Conservation (phyloP, 2,329 filamentous ascomycete genomes). For the Calonectria ilicicola region DNA sequence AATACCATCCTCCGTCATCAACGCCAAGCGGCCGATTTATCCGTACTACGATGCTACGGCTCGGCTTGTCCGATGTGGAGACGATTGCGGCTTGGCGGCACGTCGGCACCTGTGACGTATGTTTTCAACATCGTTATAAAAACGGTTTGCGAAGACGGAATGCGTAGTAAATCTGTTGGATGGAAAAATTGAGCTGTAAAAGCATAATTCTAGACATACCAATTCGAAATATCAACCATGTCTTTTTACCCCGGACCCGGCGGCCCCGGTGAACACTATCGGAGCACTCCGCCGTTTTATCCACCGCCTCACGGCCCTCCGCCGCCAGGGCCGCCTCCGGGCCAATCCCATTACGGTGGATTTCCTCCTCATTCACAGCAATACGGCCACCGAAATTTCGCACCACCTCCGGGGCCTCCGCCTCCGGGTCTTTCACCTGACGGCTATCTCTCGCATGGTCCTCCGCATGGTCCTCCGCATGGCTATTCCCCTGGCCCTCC, state of each 20-base stretch:
- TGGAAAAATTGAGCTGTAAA: not conserved
- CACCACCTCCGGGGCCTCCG: conserved; percentile 41
- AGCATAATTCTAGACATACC: not conserved
- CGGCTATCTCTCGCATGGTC: not conserved
- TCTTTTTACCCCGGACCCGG: conserved; percentile 56
- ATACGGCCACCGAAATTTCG: conserved; percentile 41
- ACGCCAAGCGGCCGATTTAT: not conserved
- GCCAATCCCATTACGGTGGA: conserved; percentile 23
- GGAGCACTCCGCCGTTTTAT: not conserved
- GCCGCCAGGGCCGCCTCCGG: not conserved
- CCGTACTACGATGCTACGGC: conserved; percentile 4
- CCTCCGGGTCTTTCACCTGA: conserved; percentile 31
- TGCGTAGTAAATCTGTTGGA: not conserved
- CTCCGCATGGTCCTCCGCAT: conserved; percentile 32
- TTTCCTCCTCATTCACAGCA: conserved; percentile 11
- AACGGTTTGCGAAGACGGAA: not conserved
- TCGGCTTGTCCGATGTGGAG: conserved; percentile 1
- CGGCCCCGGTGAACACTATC: conserved; percentile 19
- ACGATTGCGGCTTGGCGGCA: not conserved
- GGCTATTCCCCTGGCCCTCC: conserved; percentile 27
- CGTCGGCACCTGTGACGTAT: not conserved
- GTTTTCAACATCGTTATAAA: not conserved
- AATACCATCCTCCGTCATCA: no score
- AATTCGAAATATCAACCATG: conserved; percentile 38
- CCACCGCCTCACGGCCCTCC: not conserved